Percentiles rank a stretch among this genome's conserved stretches.
Conservation (phyloP, 1,284 basidiomycete species). For the Lentinula novae-zelandiae region DNA sequence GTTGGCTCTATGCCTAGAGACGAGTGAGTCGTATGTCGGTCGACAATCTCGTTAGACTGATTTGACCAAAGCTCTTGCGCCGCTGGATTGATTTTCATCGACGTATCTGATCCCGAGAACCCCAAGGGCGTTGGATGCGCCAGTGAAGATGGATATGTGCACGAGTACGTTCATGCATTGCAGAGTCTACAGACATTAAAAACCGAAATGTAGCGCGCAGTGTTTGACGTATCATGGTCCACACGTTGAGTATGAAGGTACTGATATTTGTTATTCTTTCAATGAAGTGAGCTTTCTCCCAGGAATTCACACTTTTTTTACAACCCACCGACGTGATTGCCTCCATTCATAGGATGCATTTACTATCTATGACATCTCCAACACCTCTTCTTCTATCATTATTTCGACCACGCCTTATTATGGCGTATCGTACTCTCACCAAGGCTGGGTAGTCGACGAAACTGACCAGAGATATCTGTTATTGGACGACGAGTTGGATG, state of each 20-base stretch:
- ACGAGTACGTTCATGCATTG: conserved; percentile 20
- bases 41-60: neutral
- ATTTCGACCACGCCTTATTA: conserved; percentile 21
- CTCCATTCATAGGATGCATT: conserved; percentile 17
- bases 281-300: conserved; percentile 12
- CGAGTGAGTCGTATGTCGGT: neutral
- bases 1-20: conserved; percentile 16
- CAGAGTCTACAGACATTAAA: neutral
- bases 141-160: conserved; percentile 27
- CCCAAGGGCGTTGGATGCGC: conserved; percentile 22
- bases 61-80: neutral
- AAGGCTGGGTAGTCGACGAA: conserved; percentile 20
- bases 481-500: conserved; percentile 27
- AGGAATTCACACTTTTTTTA: too few relatives aligned
- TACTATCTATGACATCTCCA: conserved; percentile 22
- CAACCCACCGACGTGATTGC: neutral
- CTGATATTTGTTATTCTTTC: conserved; percentile 23
- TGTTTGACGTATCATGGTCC: conserved; percentile 23
- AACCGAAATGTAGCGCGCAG: conserved; percentile 14
- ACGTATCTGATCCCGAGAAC: conserved; percentile 24
- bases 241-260: conserved; percentile 18
- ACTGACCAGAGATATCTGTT: conserved; percentile 23
- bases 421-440: conserved; percentile 23
- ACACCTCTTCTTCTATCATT: conserved; percentile 20
- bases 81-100: conserved; percentile 23